These are phyloP conservation scores for Paramecium pentaurelia DNA, from an alignment of 73 alveolate genomes.

Conservation along the genomic window DNA sequence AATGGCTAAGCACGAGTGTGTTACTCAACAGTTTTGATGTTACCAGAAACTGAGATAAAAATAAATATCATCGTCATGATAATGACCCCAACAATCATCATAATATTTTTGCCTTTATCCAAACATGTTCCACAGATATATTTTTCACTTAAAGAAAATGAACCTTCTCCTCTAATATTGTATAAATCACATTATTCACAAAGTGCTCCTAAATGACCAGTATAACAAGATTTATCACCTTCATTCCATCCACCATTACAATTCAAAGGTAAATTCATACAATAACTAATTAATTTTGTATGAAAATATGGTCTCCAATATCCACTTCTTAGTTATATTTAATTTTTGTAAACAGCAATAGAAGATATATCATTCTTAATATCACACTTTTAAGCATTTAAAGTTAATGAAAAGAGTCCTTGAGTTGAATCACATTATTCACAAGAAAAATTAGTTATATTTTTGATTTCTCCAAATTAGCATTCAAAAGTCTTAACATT, in stretches of 20 bases:
- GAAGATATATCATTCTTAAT: background rate
- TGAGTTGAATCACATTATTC: background rate
- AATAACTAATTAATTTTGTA: background rate
- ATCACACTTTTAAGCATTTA: background rate
- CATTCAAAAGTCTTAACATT: background rate
- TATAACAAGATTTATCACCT: background rate
- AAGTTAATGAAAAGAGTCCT: background rate
- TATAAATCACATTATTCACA: constrained; percentile 38
- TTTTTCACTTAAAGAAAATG: background rate
- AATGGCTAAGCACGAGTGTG: background rate
- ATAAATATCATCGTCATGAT: background rate
- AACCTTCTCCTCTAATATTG: background rate
- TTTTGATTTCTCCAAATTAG: background rate
- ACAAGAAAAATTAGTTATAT: background rate
- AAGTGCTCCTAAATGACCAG: constrained; percentile 14
- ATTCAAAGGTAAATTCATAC: background rate
- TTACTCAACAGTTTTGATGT: background rate
- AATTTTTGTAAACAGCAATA: background rate
- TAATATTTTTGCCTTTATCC: background rate
- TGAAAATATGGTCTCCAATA: background rate
- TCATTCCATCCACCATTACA: constrained; percentile 12
- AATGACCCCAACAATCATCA: background rate
- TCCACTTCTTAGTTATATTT: background rate
- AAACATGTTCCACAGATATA: background rate
- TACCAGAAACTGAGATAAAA: background rate